phyloP scores from a whole-genome alignment of 192 early-diverging fungal genomes.

The Coemansia umbellata region DNA sequence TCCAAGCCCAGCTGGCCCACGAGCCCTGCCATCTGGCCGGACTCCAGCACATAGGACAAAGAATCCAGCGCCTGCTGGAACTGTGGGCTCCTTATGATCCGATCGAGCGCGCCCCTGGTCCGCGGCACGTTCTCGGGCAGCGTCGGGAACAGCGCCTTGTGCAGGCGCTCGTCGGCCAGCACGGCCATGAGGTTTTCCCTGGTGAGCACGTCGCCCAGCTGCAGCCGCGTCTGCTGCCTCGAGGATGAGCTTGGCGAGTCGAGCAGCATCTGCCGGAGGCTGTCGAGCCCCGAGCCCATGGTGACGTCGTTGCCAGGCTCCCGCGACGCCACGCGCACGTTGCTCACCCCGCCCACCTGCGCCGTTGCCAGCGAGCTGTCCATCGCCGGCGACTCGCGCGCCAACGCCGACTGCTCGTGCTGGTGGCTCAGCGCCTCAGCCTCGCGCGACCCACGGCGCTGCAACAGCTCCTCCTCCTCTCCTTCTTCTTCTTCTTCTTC shows the following conservation, averaged over 20 bases:
- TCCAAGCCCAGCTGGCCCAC: slow-evolving; percentile 47
- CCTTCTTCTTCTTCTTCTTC: slow-evolving; percentile 15
- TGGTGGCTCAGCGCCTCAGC: slow-evolving; percentile 30
- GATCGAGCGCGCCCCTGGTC: slow-evolving; percentile 15
- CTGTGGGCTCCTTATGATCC: slow-evolving; percentile 44
- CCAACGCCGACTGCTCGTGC: slow-evolving; percentile 36
- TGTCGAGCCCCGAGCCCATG: slow-evolving; percentile 15
- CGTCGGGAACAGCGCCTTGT: slow-evolving; percentile 39
- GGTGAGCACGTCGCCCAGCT: slow-evolving; percentile 44
- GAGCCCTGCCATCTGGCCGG: slow-evolving; percentile 48
- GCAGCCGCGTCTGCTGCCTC: slow-evolving; percentile 4
- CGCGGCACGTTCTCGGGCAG: slow-evolving; percentile 32
- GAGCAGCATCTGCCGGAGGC: slow-evolving; percentile 36
- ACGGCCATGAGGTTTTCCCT: slow-evolving; percentile 27
- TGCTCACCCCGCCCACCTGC: slow-evolving; percentile 35
- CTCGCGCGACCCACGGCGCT: slow-evolving; percentile 11
- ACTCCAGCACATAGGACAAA: slow-evolving; percentile 40
- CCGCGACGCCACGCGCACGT: slow-evolving; percentile 10
- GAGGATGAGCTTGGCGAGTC: slow-evolving; percentile 17
- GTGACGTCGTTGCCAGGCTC: slow-evolving; percentile 29
- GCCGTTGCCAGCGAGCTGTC: slow-evolving; percentile 13
- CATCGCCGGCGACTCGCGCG: slow-evolving; percentile 16
- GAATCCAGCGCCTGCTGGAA: slow-evolving; percentile 49
- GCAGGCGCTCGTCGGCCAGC: slow-evolving; percentile 25
- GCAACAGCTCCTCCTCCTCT: slow-evolving; percentile 6